These are phyloP conservation scores for Panaeolus papilionaceus DNA, from an alignment of 768 basidiomycete species.

Conservation along the genomic window DNA sequence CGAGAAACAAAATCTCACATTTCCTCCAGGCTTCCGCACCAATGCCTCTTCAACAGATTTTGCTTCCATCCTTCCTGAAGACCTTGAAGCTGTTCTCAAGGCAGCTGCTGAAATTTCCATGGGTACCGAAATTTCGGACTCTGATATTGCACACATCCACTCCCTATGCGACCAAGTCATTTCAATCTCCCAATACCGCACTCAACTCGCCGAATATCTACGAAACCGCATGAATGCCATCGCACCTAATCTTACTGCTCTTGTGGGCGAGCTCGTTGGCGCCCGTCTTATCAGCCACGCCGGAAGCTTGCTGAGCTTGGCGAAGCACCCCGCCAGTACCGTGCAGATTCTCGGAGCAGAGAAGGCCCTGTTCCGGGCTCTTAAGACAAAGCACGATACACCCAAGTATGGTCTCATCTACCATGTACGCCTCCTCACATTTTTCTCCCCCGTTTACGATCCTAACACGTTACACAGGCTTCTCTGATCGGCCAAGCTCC, in stretches of 20 bases:
- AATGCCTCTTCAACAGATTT: conserved; percentile 89
- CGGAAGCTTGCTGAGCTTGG: conserved; percentile 91
- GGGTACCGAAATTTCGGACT: conserved; percentile 99
- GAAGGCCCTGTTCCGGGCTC: conserved; percentile 95
- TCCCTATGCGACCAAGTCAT: conserved; percentile 98
- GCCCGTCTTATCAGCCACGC: conserved; percentile 95
- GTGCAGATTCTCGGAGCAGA: conserved; percentile 99
- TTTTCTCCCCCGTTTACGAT: conserved; percentile 5
- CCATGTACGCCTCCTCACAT: conserved; percentile 62
- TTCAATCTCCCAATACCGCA: conserved; percentile 92
- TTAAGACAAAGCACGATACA: conserved; percentile 99
- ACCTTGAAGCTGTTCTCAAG: conserved; percentile 94
- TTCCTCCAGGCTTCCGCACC: conserved; percentile 82
- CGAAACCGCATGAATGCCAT: conserved; percentile 98
- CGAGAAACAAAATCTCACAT: background rate
- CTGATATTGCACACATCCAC: conserved; percentile 96
- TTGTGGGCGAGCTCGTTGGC: conserved; percentile 93
- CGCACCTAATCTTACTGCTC: conserved; percentile 93
- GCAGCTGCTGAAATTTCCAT: conserved; percentile 97
- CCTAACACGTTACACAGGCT: conserved; percentile 54
- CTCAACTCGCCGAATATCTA: conserved; percentile 95
- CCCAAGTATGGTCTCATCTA: conserved; percentile 99
- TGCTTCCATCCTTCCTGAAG: conserved; percentile 92
- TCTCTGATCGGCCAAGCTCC: conserved; percentile 97
- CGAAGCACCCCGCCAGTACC: conserved; percentile 98